These are phyloP conservation scores for Grammothele lineata DNA, from an alignment of 768 basidiomycete genomes.

Conservation along the genomic window DNA sequence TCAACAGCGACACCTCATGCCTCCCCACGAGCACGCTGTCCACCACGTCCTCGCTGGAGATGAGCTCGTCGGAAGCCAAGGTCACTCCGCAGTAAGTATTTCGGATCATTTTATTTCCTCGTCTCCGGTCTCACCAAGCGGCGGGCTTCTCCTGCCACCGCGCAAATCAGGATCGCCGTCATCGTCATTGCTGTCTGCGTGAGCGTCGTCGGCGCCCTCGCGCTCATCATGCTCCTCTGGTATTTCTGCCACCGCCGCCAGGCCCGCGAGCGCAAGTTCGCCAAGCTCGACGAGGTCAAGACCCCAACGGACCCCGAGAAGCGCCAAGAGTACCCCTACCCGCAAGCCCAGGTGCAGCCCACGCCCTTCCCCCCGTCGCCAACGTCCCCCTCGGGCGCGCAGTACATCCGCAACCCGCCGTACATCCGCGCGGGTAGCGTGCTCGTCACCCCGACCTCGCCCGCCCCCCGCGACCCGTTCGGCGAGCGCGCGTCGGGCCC, in stretches of 20 bases:
- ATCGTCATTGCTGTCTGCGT: conserved; percentile 40
- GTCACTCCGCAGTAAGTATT: conserved; percentile 4
- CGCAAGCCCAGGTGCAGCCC: background rate
- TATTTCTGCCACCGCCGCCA: conserved; percentile 34
- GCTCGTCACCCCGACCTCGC: conserved; percentile 11
- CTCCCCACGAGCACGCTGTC: conserved; percentile 15
- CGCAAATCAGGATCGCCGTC: conserved; percentile 30
- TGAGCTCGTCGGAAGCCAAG: background rate
- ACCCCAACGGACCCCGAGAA: conserved; percentile 11
- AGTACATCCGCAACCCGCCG: conserved; percentile 12
- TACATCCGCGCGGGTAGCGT: conserved; percentile 12
- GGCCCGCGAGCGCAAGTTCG: conserved; percentile 26
- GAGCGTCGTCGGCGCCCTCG: conserved; percentile 37
- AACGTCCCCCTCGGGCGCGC: conserved; percentile 5
- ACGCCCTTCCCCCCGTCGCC: conserved; percentile 1
- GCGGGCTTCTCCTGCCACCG: no score
- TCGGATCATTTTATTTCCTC: background rate
- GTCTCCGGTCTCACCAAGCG: no score
- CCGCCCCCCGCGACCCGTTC: conserved; percentile 8
- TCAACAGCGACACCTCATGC: conserved; percentile 24
- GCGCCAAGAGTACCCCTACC: background rate
- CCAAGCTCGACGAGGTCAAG: conserved; percentile 4
- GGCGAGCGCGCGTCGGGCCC: conserved; percentile 8
- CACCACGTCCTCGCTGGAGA: conserved; percentile 2
- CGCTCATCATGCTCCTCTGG: conserved; percentile 40